phyloP scores from a whole-genome alignment of 257 asterid species.

The Forsythia suspensa region DNA sequence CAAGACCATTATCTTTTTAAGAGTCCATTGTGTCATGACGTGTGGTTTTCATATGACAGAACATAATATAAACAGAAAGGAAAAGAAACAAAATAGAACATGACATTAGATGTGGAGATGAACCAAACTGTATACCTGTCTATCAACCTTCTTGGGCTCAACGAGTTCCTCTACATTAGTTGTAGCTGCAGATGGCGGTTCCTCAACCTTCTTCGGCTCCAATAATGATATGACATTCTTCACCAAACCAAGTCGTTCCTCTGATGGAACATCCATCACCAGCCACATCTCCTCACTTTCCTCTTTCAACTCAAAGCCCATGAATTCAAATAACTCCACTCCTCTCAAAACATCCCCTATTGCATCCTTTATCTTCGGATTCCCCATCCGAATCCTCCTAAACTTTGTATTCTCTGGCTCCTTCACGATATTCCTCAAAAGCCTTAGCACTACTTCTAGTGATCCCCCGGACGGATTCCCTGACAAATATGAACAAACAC shows the following conservation, averaged over 20 bases:
- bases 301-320: conserved; percentile 76
- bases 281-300: conserved; percentile 88
- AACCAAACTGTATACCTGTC: conserved; percentile 60
- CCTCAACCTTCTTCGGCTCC: conserved; percentile 58
- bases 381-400: conserved; percentile 86
- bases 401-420: conserved; percentile 86
- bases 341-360: conserved; percentile 78
- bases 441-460: conserved; percentile 58
- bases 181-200: conserved; percentile 33
- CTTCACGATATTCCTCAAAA: conserved; percentile 63
- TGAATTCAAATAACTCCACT: conserved; percentile 74
- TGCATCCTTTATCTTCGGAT: conserved; percentile 90
- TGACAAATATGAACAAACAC: conserved; percentile 61
- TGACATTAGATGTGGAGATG: not conserved
- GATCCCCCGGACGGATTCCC: conserved; percentile 70
- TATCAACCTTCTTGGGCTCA: conserved; percentile 60
- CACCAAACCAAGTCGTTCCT: conserved; percentile 46
- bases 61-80: not conserved
- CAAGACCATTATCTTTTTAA: not conserved
- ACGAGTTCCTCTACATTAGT: conserved; percentile 46
- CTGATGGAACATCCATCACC: conserved; percentile 67
- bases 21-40: not conserved
- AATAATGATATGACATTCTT: conserved; percentile 48
- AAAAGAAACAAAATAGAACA: not conserved
- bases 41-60: not conserved